Percentiles rank a stretch among this genome's conserved stretches.
phyloP scores from a whole-genome alignment of 106 monocot genomes.

The Acorus calamus region DNA sequence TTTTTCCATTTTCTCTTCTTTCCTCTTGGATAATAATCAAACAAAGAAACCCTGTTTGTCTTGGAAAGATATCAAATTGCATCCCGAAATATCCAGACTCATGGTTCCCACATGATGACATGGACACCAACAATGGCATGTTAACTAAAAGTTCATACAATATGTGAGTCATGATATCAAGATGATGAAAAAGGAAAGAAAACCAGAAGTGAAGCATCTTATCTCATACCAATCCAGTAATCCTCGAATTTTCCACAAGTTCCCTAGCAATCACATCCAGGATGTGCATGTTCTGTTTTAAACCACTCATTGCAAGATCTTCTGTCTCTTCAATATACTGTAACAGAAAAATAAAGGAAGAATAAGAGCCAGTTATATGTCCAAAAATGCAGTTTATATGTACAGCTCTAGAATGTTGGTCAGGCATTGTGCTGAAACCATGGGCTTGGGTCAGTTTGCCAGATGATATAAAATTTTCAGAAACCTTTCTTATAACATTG shows the following conservation, averaged over 20 bases:
- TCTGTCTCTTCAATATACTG: slow-evolving; percentile 87
- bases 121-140: neutral
- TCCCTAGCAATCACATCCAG: slow-evolving; percentile 57
- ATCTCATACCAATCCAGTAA: slow-evolving; percentile 69
- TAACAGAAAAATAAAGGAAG: slow-evolving; percentile 4
- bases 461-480: no score
- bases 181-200: neutral
- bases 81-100: neutral
- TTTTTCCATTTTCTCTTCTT: no score
- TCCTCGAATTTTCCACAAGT: slow-evolving; percentile 56
- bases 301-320: slow-evolving; percentile 68
- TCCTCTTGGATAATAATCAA: no score
- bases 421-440: no score
- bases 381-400: neutral
- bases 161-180: no score
- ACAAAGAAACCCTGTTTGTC: no score
- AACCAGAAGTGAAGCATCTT: neutral
- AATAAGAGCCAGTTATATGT: neutral
- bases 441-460: no score
- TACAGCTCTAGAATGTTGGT: neutral
- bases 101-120: neutral
- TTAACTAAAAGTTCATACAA: neutral
- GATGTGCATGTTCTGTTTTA: slow-evolving; percentile 60
- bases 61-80: neutral
- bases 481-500: neutral